These are phyloP conservation scores for Pseudozyma sp. DNA, from an alignment of 1,284 basidiomycete species.

Conservation along the genomic window DNA sequence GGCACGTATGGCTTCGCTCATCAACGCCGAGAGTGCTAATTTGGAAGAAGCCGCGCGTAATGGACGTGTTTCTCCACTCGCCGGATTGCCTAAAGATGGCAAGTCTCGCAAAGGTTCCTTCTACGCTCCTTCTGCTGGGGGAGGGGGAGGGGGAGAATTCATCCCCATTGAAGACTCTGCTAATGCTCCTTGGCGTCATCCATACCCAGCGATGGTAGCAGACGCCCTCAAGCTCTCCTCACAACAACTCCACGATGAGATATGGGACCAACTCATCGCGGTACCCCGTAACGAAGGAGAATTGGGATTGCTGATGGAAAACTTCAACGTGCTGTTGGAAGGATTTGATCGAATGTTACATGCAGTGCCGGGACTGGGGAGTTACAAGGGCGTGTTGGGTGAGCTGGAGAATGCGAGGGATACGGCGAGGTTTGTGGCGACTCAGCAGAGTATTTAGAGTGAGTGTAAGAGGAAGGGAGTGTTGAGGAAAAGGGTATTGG, in stretches of 20 bases:
- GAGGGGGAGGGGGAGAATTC: constrained; percentile 6
- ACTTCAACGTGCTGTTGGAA: constrained; percentile 38
- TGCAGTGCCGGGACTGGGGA: constrained; percentile 36
- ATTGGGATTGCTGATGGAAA: constrained; percentile 25
- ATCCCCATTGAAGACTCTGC: constrained; percentile 43
- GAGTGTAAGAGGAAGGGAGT: not conserved
- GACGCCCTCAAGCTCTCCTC: constrained; percentile 31
- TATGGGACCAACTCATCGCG: constrained; percentile 45
- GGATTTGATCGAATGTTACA: constrained; percentile 39
- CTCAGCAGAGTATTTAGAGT: constrained; percentile 13
- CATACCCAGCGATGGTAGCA: constrained; percentile 47
- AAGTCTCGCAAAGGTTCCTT: constrained; percentile 30
- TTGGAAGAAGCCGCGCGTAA: constrained; percentile 23
- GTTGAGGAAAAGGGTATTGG: not conserved
- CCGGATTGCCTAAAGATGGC: constrained; percentile 8
- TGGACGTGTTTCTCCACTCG: constrained; percentile 12
- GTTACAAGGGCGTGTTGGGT: constrained; percentile 26
- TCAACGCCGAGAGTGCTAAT: constrained; percentile 36
- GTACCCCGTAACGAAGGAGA: constrained; percentile 35
- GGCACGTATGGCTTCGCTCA: constrained; percentile 31
- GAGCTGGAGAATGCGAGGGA: constrained; percentile 42
- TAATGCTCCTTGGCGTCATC: constrained; percentile 47
- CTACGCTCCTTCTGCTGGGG: too few species aligned
- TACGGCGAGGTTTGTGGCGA: constrained; percentile 42
- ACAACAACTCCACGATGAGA: constrained; percentile 45